phyloP scores from a whole-genome alignment of 2,329 filamentous ascomycete species.

The Diplodia intermedia region DNA sequence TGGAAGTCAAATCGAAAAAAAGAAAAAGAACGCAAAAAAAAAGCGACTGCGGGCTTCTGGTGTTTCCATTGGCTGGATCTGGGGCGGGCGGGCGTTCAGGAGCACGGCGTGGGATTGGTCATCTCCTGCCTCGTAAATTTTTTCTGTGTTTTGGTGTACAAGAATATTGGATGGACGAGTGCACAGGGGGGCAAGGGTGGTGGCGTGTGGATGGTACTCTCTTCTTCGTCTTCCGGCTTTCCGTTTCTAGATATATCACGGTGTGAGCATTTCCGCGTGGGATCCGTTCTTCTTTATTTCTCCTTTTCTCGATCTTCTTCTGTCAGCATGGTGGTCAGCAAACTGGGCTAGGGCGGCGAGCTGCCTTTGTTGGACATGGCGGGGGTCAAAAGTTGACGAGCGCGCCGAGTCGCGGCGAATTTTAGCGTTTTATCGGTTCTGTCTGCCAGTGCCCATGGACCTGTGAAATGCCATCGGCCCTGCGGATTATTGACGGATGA shows the following conservation, averaged over 20 bases:
- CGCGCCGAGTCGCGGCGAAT: conserved; percentile 25
- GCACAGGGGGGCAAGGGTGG: conserved; percentile 11
- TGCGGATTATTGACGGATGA: not conserved
- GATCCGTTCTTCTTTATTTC: conserved; percentile 4
- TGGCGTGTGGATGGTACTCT: conserved; percentile 22
- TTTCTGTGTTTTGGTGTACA: conserved; percentile 32
- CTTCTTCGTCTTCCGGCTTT: conserved; percentile 17
- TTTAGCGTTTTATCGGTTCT: conserved; percentile 18
- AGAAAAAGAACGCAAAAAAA: conserved; percentile 7
- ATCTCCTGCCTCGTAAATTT: not conserved
- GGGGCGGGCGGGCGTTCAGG: conserved; percentile 28
- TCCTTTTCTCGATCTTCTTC: not conserved
- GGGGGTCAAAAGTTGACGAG: conserved; percentile 27
- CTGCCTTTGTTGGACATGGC: conserved; percentile 31
- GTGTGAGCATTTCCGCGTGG: conserved; percentile 32
- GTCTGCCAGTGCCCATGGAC: not conserved
- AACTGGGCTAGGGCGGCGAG: conserved; percentile 7
- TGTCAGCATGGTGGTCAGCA: conserved; percentile 30
- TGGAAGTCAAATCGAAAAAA: conserved; percentile 9
- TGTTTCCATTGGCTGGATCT: not conserved
- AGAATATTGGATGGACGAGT: conserved; percentile 31
- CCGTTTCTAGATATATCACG: conserved; percentile 29
- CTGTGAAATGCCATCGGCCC: not conserved
- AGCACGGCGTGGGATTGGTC: conserved; percentile 28
- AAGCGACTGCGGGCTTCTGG: not conserved